Percentiles rank a stretch among this genome's conserved stretches.
Conservation (phyloP, 441 rosid genomes). For the Gossypium davidsonii region DNA sequence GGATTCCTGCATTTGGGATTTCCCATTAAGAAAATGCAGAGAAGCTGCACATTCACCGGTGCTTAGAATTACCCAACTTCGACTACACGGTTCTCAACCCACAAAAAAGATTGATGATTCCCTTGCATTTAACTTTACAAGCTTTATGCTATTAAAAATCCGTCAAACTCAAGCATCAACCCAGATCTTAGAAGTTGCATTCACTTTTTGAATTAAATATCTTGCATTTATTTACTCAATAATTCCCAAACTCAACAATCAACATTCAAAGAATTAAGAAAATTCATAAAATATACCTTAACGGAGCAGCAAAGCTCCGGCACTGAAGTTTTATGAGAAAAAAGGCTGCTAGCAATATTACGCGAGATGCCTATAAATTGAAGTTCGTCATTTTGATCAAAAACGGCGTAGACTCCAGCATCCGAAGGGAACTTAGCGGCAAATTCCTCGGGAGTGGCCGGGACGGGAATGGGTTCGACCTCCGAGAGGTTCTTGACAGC, state of each 20-base stretch:
- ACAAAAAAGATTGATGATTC: background rate
- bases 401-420: constrained; percentile 78
- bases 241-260: background rate
- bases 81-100: background rate
- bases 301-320: constrained; percentile 71
- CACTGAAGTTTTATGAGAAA: constrained; percentile 53
- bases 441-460: constrained; percentile 31
- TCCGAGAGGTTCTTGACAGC: constrained; percentile 50
- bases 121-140: background rate
- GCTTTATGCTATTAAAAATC: background rate
- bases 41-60: too few species aligned
- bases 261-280: background rate
- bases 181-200: background rate
- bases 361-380: constrained; percentile 86
- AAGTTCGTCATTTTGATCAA: constrained; percentile 51
- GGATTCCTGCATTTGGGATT: too few species aligned
- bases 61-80: background rate
- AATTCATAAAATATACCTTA: constrained; percentile 38
- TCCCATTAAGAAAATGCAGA: too few species aligned
- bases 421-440: constrained; percentile 38
- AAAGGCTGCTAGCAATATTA: constrained; percentile 66
- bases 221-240: background rate
- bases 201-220: background rate
- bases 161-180: constrained; percentile 2
- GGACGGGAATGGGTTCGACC: constrained; percentile 39